phyloP scores from a whole-genome alignment of 2,329 filamentous ascomycete genomes.

The Colletotrichum simmondsii region DNA sequence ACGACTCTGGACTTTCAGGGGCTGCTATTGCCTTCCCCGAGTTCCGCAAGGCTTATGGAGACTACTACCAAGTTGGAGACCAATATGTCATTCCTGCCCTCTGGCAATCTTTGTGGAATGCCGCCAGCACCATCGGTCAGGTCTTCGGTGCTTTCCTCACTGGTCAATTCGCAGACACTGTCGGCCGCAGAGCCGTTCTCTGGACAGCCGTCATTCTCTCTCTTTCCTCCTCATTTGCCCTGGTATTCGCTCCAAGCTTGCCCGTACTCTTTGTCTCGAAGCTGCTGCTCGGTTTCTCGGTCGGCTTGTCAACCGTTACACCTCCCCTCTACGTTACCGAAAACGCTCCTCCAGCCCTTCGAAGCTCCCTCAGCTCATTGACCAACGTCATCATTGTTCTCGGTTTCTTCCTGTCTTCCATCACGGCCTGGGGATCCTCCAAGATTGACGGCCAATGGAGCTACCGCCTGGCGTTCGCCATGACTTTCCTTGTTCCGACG shows the following conservation, averaged over 20 bases:
- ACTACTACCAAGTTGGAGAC: neutral
- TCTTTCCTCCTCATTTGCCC: neutral
- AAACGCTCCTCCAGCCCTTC: slow-evolving; percentile 41
- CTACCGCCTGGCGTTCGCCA: neutral
- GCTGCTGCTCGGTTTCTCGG: neutral
- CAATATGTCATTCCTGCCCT: neutral
- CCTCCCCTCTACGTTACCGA: slow-evolving; percentile 30
- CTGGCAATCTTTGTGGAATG: neutral
- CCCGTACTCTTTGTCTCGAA: neutral
- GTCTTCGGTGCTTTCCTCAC: neutral
- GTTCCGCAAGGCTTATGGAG: slow-evolving; percentile 38
- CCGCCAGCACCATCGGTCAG: neutral
- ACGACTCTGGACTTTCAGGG: slow-evolving; percentile 47
- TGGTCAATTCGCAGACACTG: neutral
- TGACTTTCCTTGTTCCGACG: neutral
- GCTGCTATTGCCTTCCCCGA: slow-evolving; percentile 48
- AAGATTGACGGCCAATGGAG: neutral
- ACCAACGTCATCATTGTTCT: slow-evolving; percentile 45
- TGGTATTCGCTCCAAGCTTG: neutral
- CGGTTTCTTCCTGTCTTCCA: slow-evolving; percentile 42
- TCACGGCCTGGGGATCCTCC: slow-evolving; percentile 37
- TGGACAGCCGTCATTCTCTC: neutral
- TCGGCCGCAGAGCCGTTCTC: neutral
- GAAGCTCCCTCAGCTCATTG: slow-evolving; percentile 40
- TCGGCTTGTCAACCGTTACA: neutral